Base-by-base conservation (phyloP, 768 basidiomycete genomes). In the Naganishia vishniacii region DNA sequence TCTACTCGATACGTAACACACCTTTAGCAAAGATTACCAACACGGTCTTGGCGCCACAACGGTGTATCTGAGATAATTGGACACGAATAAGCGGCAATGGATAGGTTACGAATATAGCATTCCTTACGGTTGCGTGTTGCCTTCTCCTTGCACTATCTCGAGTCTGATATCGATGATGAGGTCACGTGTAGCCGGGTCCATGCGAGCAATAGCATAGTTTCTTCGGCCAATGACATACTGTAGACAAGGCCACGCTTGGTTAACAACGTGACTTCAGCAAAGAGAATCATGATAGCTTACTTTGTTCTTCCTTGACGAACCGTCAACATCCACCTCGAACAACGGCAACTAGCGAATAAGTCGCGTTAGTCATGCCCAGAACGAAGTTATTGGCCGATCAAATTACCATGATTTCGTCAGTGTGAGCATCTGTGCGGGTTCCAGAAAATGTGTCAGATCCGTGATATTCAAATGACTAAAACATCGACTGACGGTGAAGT, bases 361-460 rank as follows among this genome's bases (percentile, higher is more conserved):
- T 26, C 23, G n/a, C 16, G 6, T 15, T 18, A 18, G 53, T 11
- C 4, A 56, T 7, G 29, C 9, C 11, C 23, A 41, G 16, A 32
- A 29, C 11, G 4, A 11, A 15, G n/a, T 32, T 8, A 31, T 42
- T 28, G 59, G 61, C 48, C n/a, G n/a, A n/a, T n/a, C n/a, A 69
- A 42, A 76, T 25, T 66, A 88, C 89, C 89, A 89, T 94, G 12
- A 77, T 82, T 75, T 97, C 93, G 70, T 95, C 94, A 0, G 94
- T 98, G 16, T 86, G 80, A 13, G 81, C 80, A 67, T 85, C 71
- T 69, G 60, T 42, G n/a, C 53, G 29, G 9, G 26, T 5, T 20
- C 18, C 40, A 2, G 15, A 53, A 40, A n/a, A 4, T 18, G 18
- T 8, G 20, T 51, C 41, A 44, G 26, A 8, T 29, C 20, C 41